These are phyloP conservation scores for Xylaria sp. DNA, from an alignment of 2,329 filamentous ascomycete genomes.

Conservation along the genomic window DNA sequence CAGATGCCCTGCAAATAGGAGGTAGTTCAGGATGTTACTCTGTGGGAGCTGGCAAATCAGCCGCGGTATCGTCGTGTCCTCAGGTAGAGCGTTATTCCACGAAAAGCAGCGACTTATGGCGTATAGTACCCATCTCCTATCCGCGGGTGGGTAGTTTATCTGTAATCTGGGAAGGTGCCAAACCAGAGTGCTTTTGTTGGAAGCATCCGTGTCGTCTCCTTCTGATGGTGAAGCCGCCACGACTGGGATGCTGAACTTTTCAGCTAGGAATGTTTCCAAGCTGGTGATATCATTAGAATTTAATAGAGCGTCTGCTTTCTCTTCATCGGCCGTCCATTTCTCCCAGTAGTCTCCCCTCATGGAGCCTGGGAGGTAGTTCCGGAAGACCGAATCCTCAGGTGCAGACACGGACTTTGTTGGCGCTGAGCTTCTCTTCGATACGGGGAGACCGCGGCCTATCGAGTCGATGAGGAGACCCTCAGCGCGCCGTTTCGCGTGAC, in stretches of 20 bases:
- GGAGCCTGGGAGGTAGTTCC: constrained; percentile 42
- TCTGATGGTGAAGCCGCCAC: constrained; percentile 21
- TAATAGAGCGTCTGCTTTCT: constrained; percentile 45
- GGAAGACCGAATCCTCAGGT: constrained; percentile 33
- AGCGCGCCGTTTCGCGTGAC: constrained; percentile 50
- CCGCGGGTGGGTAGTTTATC: constrained; percentile 48
- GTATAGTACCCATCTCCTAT: constrained; percentile 61
- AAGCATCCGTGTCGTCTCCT: constrained; percentile 15
- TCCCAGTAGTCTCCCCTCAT: constrained; percentile 46
- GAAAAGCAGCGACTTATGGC: constrained; percentile 58
- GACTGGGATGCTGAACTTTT: constrained; percentile 44
- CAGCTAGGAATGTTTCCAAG: constrained; percentile 48
- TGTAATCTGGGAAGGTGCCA: constrained; percentile 48
- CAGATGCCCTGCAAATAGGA: constrained; percentile 56
- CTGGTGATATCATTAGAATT: constrained; percentile 40
- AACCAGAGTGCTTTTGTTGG: constrained; percentile 33
- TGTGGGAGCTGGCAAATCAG: constrained; percentile 42
- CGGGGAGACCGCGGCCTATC: constrained; percentile 58
- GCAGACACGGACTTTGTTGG: constrained; percentile 25
- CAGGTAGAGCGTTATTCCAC: constrained; percentile 44
- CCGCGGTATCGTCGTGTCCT: constrained; percentile 38
- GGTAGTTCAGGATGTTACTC: constrained; percentile 53
- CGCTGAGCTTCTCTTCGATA: constrained; percentile 34
- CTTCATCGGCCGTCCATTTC: constrained; percentile 40
- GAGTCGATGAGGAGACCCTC: constrained; percentile 67